phyloP scores from a whole-genome alignment of 2,329 filamentous ascomycete species.

The Verticillium tricorpus region DNA sequence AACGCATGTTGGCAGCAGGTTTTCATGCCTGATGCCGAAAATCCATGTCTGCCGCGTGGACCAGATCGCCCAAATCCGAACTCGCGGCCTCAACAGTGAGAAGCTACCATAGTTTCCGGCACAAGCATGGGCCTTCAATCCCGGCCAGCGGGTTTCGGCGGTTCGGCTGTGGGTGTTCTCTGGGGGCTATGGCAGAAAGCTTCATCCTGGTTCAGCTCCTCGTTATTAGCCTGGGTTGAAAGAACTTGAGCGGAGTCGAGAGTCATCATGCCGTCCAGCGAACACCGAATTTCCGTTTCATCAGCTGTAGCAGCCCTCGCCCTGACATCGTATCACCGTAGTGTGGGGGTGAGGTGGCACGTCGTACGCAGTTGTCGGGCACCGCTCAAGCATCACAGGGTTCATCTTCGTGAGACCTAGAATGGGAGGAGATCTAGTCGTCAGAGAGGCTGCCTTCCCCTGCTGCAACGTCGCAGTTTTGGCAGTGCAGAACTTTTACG shows the following conservation, averaged over 20 bases:
- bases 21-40: neutral
- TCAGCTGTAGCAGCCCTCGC: neutral
- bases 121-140: neutral
- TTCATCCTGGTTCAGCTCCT: neutral
- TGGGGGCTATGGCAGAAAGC: neutral
- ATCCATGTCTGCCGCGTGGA: neutral
- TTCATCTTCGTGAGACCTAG: neutral
- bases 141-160: neutral
- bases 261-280: neutral
- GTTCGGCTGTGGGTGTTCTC: neutral
- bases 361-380: neutral
- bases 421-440: neutral
- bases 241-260: neutral
- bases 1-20: no score
- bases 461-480: neutral
- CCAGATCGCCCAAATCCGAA: neutral
- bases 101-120: no score
- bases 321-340: neutral
- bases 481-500: slow-evolving; percentile 1
- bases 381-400: neutral
- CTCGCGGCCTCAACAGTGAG: neutral
- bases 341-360: neutral
- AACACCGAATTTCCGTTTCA: neutral
- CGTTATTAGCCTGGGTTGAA: neutral
- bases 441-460: neutral